Evolutionary conservation across 441 rosid species (phyloP), one percentile per base, ranked within the genome.

Genomic region (Breynia disticha): DNA sequence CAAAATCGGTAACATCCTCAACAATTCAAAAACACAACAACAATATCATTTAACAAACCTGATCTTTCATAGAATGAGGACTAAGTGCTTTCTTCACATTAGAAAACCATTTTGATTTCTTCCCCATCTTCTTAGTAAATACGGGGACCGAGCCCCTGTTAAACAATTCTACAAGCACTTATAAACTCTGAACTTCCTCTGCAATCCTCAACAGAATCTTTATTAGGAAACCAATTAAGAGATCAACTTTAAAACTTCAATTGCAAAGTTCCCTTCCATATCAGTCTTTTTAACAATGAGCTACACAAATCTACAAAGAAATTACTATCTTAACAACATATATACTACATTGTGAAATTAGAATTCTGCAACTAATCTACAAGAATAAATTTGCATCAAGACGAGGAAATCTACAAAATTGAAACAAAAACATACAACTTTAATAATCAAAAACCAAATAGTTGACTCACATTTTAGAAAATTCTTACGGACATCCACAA

Each of bases 31-130:
- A 52, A 38, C 39, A 51, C 5, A 14, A n/a, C n/a, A 32, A 52
- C 14, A 3, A 10, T 8, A 38, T 22, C 56, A 20, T 55, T 11
- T 9, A 7, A 20, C 42, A 22, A 44, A 85, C 94, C 85, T 68
- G 63, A n/a, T 79, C 70, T n/a, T n/a, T n/a, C n/a, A n/a, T n/a
- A 19, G 95, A 75, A 11, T 82, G 80, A 16, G 97, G 90, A 69
- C 93, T 83, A 54, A 88, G 76, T 52, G 88, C 88, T 62, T 82
- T 93, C 86, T 76, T 93, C 53, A 86, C 82, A 32, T 73, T 76
- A 38, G 95, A 79, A 68, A 93, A 80, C 99, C 99, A 93, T 61
- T 89, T 93, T 32, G 90, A 93, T 72, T 86, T 88, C 69, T 70
- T 80, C 59, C 97, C 96, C 98, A 93, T 91, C 74, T 72, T 74